Percentiles rank a stretch among this genome's conserved stretches.
Conservation (phyloP, 2,329 filamentous ascomycete species). For the Aspergillus clavatus region DNA sequence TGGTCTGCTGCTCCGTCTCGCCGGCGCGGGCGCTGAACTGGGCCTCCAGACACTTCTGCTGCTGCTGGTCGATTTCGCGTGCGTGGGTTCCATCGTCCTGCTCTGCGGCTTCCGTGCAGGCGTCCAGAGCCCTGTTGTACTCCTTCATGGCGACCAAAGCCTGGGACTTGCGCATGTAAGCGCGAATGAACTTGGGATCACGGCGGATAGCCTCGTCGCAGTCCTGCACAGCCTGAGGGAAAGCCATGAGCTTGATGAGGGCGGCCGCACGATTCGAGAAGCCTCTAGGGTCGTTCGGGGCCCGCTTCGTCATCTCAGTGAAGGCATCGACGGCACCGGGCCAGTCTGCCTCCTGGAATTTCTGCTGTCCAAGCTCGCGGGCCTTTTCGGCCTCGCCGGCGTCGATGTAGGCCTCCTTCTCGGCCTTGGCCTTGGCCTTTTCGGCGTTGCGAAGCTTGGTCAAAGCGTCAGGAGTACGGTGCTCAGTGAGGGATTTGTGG, state of each 20-base stretch:
- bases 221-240: slow-evolving; percentile 88
- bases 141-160: slow-evolving; percentile 96
- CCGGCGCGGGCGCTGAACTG: slow-evolving; percentile 90
- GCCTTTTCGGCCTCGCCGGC: slow-evolving; percentile 92
- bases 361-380: slow-evolving; percentile 87
- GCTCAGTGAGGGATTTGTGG: slow-evolving; percentile 90
- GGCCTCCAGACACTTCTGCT: slow-evolving; percentile 83
- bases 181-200: slow-evolving; percentile 87
- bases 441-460: slow-evolving; percentile 88
- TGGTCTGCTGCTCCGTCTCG: slow-evolving; percentile 93
- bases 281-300: slow-evolving; percentile 84
- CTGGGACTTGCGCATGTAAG: slow-evolving; percentile 94
- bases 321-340: slow-evolving; percentile 92
- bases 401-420: slow-evolving; percentile 77
- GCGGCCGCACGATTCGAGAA: slow-evolving; percentile 97
- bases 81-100: slow-evolving; percentile 79
- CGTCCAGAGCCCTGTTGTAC: slow-evolving; percentile 90
- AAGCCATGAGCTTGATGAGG: slow-evolving; percentile 92
- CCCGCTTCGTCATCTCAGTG: slow-evolving; percentile 93
- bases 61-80: slow-evolving; percentile 87
- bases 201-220: slow-evolving; percentile 87
- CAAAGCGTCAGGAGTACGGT: slow-evolving; percentile 90
- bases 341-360: slow-evolving; percentile 97
- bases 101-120: slow-evolving; percentile 72
- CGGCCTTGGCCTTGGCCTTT: slow-evolving; percentile 73